Evolutionary conservation across 2,329 filamentous ascomycete species (phyloP).

Genomic region (Colletotrichum sp.): DNA sequence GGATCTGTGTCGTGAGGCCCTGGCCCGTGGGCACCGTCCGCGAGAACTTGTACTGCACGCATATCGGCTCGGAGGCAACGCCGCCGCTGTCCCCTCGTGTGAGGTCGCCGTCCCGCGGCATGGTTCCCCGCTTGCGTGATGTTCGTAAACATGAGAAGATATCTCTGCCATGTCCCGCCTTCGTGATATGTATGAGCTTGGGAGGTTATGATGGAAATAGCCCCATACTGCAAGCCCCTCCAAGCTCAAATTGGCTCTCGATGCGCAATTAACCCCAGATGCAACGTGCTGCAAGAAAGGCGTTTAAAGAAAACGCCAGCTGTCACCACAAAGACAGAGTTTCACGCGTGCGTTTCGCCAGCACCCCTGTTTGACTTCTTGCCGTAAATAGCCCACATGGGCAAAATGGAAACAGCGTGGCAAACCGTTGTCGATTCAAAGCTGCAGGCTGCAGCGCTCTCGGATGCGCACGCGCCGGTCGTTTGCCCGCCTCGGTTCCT

Average conservation of each 20-base stretch:
- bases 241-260: background rate
- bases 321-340: background rate
- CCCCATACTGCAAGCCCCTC: background rate
- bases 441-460: background rate
- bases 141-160: background rate
- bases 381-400: background rate
- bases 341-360: background rate
- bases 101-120: background rate
- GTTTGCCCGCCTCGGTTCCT: background rate
- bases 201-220: background rate
- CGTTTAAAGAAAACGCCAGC: background rate
- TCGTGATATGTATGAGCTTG: background rate
- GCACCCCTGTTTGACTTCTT: background rate
- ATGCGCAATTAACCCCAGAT: background rate
- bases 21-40: background rate
- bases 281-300: background rate
- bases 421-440: background rate
- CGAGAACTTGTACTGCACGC: conserved; percentile 7
- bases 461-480: background rate
- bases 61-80: background rate
- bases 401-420: background rate
- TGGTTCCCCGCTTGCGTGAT: background rate
- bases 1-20: background rate
- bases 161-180: background rate
- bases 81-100: background rate